Evolutionary conservation across 2,329 filamentous ascomycete species (phyloP).

Genomic region (Keithomyces neogunnii): DNA sequence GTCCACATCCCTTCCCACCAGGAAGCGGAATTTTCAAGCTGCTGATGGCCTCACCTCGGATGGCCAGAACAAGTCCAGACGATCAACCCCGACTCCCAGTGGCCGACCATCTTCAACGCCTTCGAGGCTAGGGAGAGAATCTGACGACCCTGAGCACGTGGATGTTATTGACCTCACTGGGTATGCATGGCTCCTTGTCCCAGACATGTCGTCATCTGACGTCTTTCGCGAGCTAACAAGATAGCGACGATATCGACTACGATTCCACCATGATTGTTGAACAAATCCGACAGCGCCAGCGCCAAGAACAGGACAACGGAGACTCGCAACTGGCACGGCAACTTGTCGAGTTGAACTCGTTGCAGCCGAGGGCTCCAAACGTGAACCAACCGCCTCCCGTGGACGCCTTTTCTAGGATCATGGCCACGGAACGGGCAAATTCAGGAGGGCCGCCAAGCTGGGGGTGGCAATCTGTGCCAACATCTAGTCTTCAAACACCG

Average conservation of each 20-base stretch:
- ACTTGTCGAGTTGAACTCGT: constrained; percentile 14
- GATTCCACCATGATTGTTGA: constrained; percentile 19
- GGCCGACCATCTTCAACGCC: neutral
- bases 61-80: constrained; percentile 23
- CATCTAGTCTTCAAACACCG: neutral
- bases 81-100: constrained; percentile 17
- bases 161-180: constrained; percentile 35
- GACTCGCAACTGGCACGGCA: constrained; percentile 21
- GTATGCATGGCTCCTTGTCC: constrained; percentile 14
- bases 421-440: constrained; percentile 18
- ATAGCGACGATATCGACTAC: constrained; percentile 25
- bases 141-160: constrained; percentile 5
- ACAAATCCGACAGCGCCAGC: constrained; percentile 26
- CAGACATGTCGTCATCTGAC: neutral
- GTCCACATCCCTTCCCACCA: constrained; percentile 15
- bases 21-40: constrained; percentile 20
- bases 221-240: constrained; percentile 10
- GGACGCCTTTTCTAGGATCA: constrained; percentile 20
- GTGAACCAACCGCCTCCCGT: neutral
- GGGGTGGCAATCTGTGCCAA: neutral
- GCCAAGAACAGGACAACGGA: constrained; percentile 18
- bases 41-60: constrained; percentile 9
- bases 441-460: neutral
- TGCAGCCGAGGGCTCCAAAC: neutral
- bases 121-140: constrained; percentile 1